Evolutionary conservation across 768 basidiomycete genomes (phyloP).

Genomic region (Coprinopsis cinerea): DNA sequence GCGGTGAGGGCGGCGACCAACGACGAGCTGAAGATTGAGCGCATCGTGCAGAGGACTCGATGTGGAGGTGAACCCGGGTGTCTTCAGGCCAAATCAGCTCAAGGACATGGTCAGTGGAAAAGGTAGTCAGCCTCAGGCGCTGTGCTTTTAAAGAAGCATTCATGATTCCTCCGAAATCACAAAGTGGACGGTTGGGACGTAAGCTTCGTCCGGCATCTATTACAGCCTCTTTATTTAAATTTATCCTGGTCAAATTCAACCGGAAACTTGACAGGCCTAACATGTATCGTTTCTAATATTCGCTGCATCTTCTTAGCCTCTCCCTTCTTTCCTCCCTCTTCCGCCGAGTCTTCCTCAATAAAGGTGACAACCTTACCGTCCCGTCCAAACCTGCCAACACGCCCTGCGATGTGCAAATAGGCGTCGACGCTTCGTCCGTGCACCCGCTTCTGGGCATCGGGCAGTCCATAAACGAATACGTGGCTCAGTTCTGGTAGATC

Average conservation of each 20-base stretch:
- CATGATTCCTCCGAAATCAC: neutral
- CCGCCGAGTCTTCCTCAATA: constrained; percentile 34
- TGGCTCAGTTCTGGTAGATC: constrained; percentile 68
- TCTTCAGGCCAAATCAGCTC: too few species aligned
- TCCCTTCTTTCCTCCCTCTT: constrained; percentile 12
- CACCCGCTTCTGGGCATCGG: constrained; percentile 33
- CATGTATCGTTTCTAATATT: constrained; percentile 39
- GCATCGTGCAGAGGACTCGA: neutral
- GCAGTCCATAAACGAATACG: constrained; percentile 67
- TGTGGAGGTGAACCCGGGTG: neutral
- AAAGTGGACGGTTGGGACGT: neutral
- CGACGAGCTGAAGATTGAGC: neutral
- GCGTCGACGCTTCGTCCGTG: constrained; percentile 43
- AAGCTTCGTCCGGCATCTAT: neutral
- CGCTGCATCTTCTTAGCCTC: constrained; percentile 30
- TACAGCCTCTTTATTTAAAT: neutral
- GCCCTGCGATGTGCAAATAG: constrained; percentile 68
- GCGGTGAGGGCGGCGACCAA: constrained; percentile 5
- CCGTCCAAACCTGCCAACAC: constrained; percentile 68
- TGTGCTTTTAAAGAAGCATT: neutral
- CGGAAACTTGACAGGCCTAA: constrained; percentile 41
- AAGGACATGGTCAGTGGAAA: constrained; percentile 18
- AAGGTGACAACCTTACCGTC: constrained; percentile 63
- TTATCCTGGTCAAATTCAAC: constrained; percentile 44
- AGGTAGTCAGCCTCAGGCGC: neutral